Evolutionary conservation across 306 rosid species (phyloP).

Genomic region (Mimosa bimucronata): DNA sequence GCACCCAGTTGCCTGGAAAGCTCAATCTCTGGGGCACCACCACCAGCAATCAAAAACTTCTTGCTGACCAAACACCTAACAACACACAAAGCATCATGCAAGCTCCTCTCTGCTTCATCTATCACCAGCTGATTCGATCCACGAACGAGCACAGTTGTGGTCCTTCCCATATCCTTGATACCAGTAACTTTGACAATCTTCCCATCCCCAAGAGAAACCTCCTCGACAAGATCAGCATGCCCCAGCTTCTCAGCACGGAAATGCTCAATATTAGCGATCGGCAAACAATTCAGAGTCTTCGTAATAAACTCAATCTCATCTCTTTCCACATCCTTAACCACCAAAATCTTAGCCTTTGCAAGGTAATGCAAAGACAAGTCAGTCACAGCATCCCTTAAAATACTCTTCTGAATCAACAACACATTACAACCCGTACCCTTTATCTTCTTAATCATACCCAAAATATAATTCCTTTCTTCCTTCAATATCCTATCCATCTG

Average conservation of each 20-base stretch:
- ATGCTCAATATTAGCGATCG: conserved; percentile 92
- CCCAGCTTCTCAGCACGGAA: conserved; percentile 91
- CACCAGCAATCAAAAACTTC: conserved; percentile 93
- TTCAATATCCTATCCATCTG: conserved; percentile 98
- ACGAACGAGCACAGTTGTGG: conserved; percentile 84
- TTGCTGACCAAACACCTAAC: conserved; percentile 91
- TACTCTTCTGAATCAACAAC: conserved; percentile 93
- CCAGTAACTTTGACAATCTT: conserved; percentile 93
- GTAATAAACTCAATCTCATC: conserved; percentile 98
- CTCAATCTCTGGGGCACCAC: conserved; percentile 99
- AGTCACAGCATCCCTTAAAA: conserved; percentile 92
- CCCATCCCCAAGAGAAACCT: conserved; percentile 86
- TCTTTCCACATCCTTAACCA: conserved; percentile 92
- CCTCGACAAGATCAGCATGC: conserved; percentile 89
- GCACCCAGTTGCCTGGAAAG: conserved; percentile 95
- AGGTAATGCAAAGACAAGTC: conserved; percentile 92
- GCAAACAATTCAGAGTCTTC: conserved; percentile 90
- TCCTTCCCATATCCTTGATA: conserved; percentile 93
- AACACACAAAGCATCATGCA: conserved; percentile 97
- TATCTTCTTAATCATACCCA: conserved; percentile 98
- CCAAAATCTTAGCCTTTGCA: conserved; percentile 94
- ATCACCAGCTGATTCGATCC: conserved; percentile 87
- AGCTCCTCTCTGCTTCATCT: conserved; percentile 93
- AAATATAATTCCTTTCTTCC: conserved; percentile 89
- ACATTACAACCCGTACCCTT: conserved; percentile 87